Conservation (phyloP, 2,329 filamentous ascomycete genomes). For the Chaetothyriales sp. region DNA sequence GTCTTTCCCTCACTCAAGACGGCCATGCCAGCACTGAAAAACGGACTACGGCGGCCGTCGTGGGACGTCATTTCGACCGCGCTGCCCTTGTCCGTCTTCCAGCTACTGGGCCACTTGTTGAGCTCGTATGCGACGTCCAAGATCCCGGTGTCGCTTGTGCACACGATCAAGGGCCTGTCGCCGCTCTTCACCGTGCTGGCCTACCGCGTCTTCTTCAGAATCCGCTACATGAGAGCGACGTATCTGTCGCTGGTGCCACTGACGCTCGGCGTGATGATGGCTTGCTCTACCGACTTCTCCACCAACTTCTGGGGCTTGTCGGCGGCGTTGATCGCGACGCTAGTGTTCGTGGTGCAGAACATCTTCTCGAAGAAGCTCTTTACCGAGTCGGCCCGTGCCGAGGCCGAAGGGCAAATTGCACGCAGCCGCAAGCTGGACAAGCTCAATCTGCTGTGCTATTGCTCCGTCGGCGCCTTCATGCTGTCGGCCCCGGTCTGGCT, state of each 20-base stretch:
- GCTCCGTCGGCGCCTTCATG: slow-evolving; percentile 81
- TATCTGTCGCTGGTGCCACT: slow-evolving; percentile 84
- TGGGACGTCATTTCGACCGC: slow-evolving; percentile 73
- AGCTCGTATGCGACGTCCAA: slow-evolving; percentile 87
- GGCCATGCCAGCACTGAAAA: slow-evolving; percentile 62
- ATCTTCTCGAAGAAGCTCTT: slow-evolving; percentile 97
- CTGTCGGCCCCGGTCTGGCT: slow-evolving; percentile 87
- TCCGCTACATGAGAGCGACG: slow-evolving; percentile 73
- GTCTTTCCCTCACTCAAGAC: slow-evolving; percentile 57
- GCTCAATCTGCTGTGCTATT: slow-evolving; percentile 91
- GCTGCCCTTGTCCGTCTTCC: slow-evolving; percentile 81
- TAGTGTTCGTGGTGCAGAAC: slow-evolving; percentile 95
- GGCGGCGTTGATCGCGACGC: slow-evolving; percentile 74
- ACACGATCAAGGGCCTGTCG: slow-evolving; percentile 96
- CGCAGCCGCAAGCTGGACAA: slow-evolving; percentile 79
- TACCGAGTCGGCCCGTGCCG: slow-evolving; percentile 78
- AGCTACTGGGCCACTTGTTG: slow-evolving; percentile 83
- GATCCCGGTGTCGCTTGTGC: slow-evolving; percentile 91
- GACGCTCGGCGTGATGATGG: slow-evolving; percentile 87
- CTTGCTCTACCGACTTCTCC: slow-evolving; percentile 81
- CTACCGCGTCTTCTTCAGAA: slow-evolving; percentile 78
- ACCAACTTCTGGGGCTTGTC: slow-evolving; percentile 83
- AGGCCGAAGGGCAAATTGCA: slow-evolving; percentile 53
- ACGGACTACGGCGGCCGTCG: slow-evolving; percentile 70
- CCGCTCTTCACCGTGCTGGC: slow-evolving; percentile 90